Evolutionary conservation across 1,284 basidiomycete genomes (phyloP), one percentile per base, ranked within the genome.

Genomic region (Cutaneotrichosporon sp.): DNA sequence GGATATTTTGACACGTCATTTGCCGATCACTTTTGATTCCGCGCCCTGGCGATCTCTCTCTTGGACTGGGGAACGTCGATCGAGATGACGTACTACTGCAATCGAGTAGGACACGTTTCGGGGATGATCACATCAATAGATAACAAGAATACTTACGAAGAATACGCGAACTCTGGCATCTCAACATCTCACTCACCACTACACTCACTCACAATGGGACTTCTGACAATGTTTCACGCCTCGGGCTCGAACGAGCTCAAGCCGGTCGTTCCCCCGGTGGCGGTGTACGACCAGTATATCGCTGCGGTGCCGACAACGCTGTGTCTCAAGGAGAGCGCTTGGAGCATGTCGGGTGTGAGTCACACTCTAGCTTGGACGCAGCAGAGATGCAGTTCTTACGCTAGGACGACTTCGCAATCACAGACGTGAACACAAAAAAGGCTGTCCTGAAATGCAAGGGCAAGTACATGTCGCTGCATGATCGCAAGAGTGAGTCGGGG

Each of bases 321-420:
- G 16, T 61, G 71, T 3, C 54, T 74, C 41, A 72, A 70, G 46
- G 75, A 76, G 52, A 66, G 65, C 43, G 63, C 62, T 11, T 68
- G 74, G 61, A 62, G 65, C 1, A 67, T 67, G 46, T 64, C 59
- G 17, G 74, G 74, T 7, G 44, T 46, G 20, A 26, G 44, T 33
- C 1, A 20, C 5, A 10, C n/a, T n/a, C n/a, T n/a, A n/a, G n/a
- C n/a, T n/a, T n/a, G n/a, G n/a, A n/a, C n/a, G n/a, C n/a, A n/a
- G n/a, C n/a, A n/a, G n/a, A n/a, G n/a, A n/a, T n/a, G n/a, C n/a
- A 31, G 17, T 4, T n/a, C 42, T 46, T 8, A 46, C 32, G 4
- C 12, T 24, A 46, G 44, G 70, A 74, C 49, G 65, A 70, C 50
- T 74, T 70, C 51, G 52, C 54, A 16, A 60, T 75, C 47, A 68